Base-by-base conservation (phyloP, 2,329 filamentous ascomycete genomes). In the Pestalotiopsis sp. region DNA sequence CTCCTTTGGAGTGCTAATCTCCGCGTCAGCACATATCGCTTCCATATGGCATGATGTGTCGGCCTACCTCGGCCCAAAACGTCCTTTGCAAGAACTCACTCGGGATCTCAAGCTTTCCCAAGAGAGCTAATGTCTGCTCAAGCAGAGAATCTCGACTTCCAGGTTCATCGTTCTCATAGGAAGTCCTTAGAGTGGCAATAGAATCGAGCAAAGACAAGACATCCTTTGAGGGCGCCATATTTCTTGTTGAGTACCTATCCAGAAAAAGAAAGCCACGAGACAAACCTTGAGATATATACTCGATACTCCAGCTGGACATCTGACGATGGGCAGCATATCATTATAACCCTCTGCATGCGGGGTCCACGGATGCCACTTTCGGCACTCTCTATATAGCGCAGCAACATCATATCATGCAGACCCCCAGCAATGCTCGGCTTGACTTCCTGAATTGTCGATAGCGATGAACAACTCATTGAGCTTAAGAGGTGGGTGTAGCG, bases 21-120 rank as follows among this genome's bases (percentile, higher is more conserved):
- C 17, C 25, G 14, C 25, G 41, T 65, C n/a, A 57, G 49, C 11
- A 25, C 7, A 23, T 2, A 17, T 58, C 3, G 27, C 9, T 52
- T 52, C 9, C 2, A 17, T 4, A 7, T 6, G n/a, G n/a, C 36
- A 41, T 25, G 36, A n/a, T 12, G 20, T n/a, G 38, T 9, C 17
- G 13, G 4, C 49, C 1, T 23, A 68, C 68, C 66, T 69, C 68
- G 2, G 68, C 25, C 68, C 68, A 69, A 14, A 69, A 69, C 4
- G 58, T 65, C 23, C 68, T 66, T 49, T 69, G 68, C 13, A 69
- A 45, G 25, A 69, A 69, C 17, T 69, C 68, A 17, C 68, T 69
- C 4, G 68, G 68, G 23, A 69, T 69, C 23, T 69, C 68, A 23
- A 69, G 68, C 12, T 49, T 64, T 13, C 40, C 68, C 5, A 67